Evolutionary conservation across 2,329 filamentous ascomycete species (phyloP).

Genomic region (Penicillium freii): DNA sequence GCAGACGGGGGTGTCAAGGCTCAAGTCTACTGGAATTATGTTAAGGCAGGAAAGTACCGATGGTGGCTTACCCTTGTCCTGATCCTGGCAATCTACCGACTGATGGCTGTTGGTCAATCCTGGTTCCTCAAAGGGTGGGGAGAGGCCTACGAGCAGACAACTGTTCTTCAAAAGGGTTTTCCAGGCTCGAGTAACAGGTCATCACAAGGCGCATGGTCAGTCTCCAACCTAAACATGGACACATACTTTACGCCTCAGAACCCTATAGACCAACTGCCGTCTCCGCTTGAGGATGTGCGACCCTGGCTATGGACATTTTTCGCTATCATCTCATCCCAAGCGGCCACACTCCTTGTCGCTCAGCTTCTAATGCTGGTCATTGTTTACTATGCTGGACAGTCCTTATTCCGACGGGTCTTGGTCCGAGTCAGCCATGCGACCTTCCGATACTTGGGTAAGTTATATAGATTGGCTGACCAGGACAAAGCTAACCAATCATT

Average conservation of each 20-base stretch:
- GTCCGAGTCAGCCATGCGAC: constrained; percentile 72
- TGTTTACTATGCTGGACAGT: constrained; percentile 72
- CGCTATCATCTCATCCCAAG: constrained; percentile 60
- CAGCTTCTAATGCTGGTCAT: constrained; percentile 72
- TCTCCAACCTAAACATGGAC: constrained; percentile 11
- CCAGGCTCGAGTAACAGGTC: constrained; percentile 13
- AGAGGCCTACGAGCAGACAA: constrained; percentile 60
- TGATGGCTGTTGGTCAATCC: constrained; percentile 63
- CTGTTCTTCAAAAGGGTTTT: constrained; percentile 19
- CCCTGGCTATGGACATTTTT: constrained; percentile 75
- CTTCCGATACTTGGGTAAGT: constrained; percentile 70
- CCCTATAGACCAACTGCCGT: constrained; percentile 55
- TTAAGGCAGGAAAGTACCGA: constrained; percentile 72
- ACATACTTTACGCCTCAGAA: constrained; percentile 22
- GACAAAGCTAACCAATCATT: background rate
- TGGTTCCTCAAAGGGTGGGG: constrained; percentile 89
- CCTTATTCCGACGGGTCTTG: constrained; percentile 72
- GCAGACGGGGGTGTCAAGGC: constrained; percentile 72
- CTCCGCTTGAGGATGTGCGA: constrained; percentile 63
- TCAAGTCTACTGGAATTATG: constrained; percentile 78
- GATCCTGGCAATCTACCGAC: constrained; percentile 62
- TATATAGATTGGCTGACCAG: no score
- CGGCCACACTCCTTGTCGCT: constrained; percentile 59
- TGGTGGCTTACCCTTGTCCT: constrained; percentile 69
- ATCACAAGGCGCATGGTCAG: background rate